Evolutionary conservation across 495 filamentous ascomycete genomes (phyloP).

Genomic region (Polyplosphaeria fusca): DNA sequence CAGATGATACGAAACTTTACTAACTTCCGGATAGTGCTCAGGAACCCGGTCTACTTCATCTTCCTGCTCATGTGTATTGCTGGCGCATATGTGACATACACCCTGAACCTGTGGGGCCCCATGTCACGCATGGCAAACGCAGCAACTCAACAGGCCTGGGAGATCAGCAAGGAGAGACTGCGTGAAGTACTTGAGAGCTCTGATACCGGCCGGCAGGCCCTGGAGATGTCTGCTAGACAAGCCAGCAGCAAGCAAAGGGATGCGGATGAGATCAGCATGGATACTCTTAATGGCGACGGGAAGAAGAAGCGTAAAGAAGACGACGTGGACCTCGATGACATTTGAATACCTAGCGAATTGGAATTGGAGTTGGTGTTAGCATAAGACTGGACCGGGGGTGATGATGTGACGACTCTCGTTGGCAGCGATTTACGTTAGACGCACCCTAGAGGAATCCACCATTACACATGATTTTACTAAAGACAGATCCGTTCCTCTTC

Average conservation of each 20-base stretch:
- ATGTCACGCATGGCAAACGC: conserved; percentile 93
- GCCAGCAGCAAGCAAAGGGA: conserved; percentile 26
- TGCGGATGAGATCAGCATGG: conserved; percentile 53
- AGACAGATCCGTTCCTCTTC: too few relatives aligned
- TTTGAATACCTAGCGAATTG: too few relatives aligned
- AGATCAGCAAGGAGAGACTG: conserved; percentile 83
- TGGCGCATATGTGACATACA: conserved; percentile 83
- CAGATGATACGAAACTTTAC: conserved; percentile 3
- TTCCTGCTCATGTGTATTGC: conserved; percentile 72
- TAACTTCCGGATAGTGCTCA: conserved; percentile 65
- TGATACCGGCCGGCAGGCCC: conserved; percentile 74
- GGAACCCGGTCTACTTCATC: conserved; percentile 90
- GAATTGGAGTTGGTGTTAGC: too few relatives aligned
- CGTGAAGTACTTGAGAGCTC: conserved; percentile 80
- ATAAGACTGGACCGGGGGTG: too few relatives aligned
- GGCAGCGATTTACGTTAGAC: too few relatives aligned
- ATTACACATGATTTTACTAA: too few relatives aligned
- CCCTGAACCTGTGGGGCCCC: conserved; percentile 89
- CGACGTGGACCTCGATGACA: conserved; percentile 49
- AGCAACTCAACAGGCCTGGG: conserved; percentile 77
- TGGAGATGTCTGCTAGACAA: conserved; percentile 55
- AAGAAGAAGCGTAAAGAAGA: conserved; percentile 48
- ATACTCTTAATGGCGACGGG: conserved; percentile 59
- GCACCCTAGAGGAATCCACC: too few relatives aligned
- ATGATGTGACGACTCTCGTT: too few relatives aligned